A percentile compares a stretch with the other conserved stretches of the same genome.
Evolutionary conservation across 176 grass and related monocot species (phyloP).

Genomic region (Miscanthus lutarioriparius): DNA sequence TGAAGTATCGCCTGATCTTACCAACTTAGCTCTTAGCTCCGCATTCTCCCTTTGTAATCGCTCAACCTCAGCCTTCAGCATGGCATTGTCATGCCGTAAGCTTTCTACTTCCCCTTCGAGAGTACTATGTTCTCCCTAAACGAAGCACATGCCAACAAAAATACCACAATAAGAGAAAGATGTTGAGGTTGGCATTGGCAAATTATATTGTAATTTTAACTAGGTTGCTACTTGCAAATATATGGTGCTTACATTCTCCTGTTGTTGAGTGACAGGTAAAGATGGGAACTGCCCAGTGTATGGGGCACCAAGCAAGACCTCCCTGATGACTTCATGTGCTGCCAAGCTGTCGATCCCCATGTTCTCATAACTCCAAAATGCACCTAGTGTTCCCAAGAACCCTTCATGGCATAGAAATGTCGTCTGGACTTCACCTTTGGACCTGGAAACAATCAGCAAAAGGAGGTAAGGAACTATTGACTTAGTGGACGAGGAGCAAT

Average conservation of each 20-base stretch:
- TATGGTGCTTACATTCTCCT: conserved; percentile 48
- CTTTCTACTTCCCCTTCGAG: conserved; percentile 47
- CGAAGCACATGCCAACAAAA: not conserved
- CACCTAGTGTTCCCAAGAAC: conserved; percentile 92
- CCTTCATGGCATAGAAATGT: conserved; percentile 97
- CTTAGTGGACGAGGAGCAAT: conserved; percentile 1
- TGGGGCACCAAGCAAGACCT: conserved; percentile 92
- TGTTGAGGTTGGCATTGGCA: not conserved
- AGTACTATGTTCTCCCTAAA: conserved; percentile 47
- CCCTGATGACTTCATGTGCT: conserved; percentile 85
- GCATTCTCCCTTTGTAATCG: conserved; percentile 65
- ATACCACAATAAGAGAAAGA: conserved; percentile 3
- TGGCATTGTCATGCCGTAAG: conserved; percentile 52
- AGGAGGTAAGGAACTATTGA: not conserved
- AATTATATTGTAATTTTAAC: conserved; percentile 9
- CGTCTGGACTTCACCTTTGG: conserved; percentile 96
- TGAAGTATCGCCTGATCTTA: not conserved
- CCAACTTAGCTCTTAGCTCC: conserved; percentile 47
- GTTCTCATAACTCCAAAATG: conserved; percentile 99
- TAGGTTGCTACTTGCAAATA: not conserved
- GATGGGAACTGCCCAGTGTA: conserved; percentile 78
- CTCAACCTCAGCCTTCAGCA: conserved; percentile 65
- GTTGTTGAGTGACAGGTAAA: conserved; percentile 42
- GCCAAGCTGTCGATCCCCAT: conserved; percentile 95
- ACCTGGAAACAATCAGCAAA: conserved; percentile 52